Conservation (phyloP, 352 stramenopile species). For the Phytophthora tentaculata region DNA sequence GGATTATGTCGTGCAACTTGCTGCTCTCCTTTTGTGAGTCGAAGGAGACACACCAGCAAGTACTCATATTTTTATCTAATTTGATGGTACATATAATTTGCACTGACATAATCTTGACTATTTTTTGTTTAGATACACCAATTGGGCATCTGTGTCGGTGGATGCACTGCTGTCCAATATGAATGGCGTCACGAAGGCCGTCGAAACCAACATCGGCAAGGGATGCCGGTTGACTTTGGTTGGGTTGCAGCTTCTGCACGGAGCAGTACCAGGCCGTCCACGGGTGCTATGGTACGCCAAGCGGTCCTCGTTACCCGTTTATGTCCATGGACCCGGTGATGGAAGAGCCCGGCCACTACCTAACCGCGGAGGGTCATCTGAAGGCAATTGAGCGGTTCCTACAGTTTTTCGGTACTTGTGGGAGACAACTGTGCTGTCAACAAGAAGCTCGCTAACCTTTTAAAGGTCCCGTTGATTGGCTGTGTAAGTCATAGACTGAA, state of each 20-base stretch:
- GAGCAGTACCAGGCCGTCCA: constrained; percentile 15
- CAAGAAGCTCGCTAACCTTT: constrained; percentile 4
- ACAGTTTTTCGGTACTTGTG: constrained; percentile 7
- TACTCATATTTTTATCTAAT: no score
- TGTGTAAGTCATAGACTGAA: not conserved
- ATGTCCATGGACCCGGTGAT: constrained; percentile 6
- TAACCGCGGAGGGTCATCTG: constrained; percentile 4
- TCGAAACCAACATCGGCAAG: no score
- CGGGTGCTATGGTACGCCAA: not conserved
- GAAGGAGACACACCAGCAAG: no score
- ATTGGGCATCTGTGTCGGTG: no score
- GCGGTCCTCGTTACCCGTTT: not conserved
- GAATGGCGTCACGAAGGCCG: no score
- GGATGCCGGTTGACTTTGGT: no score
- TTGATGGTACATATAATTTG: no score
- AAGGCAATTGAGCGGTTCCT: not conserved
- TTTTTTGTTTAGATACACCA: no score
- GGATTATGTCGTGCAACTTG: no score
- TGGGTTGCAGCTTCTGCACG: not conserved
- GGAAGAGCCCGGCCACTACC: constrained; percentile 4
- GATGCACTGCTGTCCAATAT: no score
- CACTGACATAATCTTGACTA: no score
- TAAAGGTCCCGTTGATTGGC: not conserved
- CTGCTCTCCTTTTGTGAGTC: no score
- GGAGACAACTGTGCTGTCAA: constrained; percentile 19